phyloP scores from a whole-genome alignment of 805 yeast genomes.

The Candida morakotiae region DNA sequence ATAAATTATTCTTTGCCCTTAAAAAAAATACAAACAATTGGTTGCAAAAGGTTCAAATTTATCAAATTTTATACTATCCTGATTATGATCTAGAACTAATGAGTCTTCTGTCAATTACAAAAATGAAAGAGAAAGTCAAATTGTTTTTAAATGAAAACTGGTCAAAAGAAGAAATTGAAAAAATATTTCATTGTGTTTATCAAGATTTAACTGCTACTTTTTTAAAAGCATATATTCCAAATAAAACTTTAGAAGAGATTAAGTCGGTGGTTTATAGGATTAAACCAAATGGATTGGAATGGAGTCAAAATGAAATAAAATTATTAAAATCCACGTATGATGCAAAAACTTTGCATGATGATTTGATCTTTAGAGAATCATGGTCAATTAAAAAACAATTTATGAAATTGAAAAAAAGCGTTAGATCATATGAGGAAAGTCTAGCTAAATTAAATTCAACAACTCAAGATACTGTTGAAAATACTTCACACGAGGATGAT shows the following conservation, averaged over 20 bases:
- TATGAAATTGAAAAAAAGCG: neutral
- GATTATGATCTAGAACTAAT: neutral
- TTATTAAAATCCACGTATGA: neutral
- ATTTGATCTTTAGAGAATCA: neutral
- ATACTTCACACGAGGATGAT: neutral
- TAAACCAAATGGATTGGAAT: neutral
- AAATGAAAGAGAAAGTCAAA: neutral
- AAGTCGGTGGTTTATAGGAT: neutral
- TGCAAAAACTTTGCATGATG: neutral
- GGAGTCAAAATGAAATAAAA: conserved; percentile 2
- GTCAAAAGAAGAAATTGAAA: conserved; percentile 2
- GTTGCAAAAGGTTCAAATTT: neutral
- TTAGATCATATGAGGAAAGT: neutral
- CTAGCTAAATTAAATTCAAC: neutral
- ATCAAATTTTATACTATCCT: neutral
- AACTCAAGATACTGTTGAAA: neutral
- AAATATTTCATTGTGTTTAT: neutral
- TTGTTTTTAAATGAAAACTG: neutral
- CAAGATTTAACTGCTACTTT: conserved; percentile 1
- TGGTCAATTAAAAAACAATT: neutral
- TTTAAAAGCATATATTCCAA: neutral
- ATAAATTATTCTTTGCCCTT: neutral
- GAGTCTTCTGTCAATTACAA: no score
- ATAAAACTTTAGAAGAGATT: neutral
- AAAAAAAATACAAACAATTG: conserved; percentile 1